Conservation (phyloP, 2,329 filamentous ascomycete species). For the Colletotrichum sp. region DNA sequence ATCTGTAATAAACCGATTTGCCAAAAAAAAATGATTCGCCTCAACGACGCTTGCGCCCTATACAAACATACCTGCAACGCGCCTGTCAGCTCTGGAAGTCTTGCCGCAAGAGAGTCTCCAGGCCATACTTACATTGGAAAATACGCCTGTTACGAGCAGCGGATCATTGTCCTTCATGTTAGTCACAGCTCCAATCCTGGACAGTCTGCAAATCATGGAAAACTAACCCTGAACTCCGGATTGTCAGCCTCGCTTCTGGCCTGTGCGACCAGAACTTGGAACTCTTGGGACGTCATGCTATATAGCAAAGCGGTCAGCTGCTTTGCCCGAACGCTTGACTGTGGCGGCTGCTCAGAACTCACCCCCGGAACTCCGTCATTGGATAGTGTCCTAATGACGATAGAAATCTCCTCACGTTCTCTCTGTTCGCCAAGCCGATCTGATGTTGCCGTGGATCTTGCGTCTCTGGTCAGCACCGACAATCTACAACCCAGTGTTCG, state of each 20-base stretch:
- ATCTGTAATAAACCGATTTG: background rate
- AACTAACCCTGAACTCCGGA: constrained; percentile 59
- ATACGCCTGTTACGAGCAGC: constrained; percentile 51
- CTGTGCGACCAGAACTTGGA: constrained; percentile 61
- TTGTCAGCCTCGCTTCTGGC: constrained; percentile 60
- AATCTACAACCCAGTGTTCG: background rate
- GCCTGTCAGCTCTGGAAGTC: background rate
- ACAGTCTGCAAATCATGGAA: background rate
- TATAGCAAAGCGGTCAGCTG: constrained; percentile 24
- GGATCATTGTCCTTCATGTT: background rate
- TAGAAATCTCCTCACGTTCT: constrained; percentile 60
- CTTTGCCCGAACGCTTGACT: background rate
- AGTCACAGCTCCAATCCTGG: background rate
- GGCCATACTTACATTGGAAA: constrained; percentile 64
- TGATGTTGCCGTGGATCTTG: constrained; percentile 55
- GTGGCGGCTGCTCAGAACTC: constrained; percentile 24
- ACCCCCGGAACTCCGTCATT: constrained; percentile 56
- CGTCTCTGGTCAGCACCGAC: background rate
- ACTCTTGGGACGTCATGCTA: constrained; percentile 64
- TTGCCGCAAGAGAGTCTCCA: background rate
- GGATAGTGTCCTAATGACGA: constrained; percentile 62
- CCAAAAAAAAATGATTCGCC: background rate
- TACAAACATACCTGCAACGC: constrained; percentile 62
- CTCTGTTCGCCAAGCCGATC: constrained; percentile 59
- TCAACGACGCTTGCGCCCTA: constrained; percentile 60